Evolutionary conservation across 2,329 filamentous ascomycete genomes (phyloP).

Genomic region (Cercospora sesami): DNA sequence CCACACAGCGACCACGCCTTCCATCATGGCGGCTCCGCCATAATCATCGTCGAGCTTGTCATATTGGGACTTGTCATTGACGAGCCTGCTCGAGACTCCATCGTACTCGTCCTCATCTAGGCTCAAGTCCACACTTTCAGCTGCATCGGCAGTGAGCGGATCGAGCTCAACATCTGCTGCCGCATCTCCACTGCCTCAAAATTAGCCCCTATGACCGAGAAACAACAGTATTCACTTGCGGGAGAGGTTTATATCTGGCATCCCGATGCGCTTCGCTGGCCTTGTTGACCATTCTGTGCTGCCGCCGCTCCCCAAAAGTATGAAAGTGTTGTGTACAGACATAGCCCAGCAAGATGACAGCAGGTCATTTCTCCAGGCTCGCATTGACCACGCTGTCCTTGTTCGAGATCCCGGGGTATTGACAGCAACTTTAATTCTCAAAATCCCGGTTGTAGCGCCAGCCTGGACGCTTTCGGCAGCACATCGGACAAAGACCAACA

Average conservation of each 20-base stretch:
- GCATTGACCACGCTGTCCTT: conserved; percentile 11
- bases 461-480: background rate
- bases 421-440: conserved; percentile 6
- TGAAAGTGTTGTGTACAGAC: background rate
- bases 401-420: conserved; percentile 1
- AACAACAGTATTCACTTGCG: background rate
- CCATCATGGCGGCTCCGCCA: conserved; percentile 17
- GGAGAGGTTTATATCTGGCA: conserved; percentile 10
- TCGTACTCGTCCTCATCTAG: background rate
- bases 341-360: background rate
- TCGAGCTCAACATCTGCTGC: conserved; percentile 5
- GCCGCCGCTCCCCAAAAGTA: background rate
- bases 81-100: background rate
- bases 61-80: background rate
- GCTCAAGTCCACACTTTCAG: background rate
- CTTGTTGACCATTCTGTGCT: conserved; percentile 10
- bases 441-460: background rate
- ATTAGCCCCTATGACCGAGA: background rate
- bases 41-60: conserved; percentile 7
- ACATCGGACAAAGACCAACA: background rate
- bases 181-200: background rate
- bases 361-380: background rate
- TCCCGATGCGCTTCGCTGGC: background rate
- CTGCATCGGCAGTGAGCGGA: background rate
- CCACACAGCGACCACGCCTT: conserved; percentile 16